phyloP scores from a whole-genome alignment of 2,329 filamentous ascomycete genomes.

The Curvularia sp. region DNA sequence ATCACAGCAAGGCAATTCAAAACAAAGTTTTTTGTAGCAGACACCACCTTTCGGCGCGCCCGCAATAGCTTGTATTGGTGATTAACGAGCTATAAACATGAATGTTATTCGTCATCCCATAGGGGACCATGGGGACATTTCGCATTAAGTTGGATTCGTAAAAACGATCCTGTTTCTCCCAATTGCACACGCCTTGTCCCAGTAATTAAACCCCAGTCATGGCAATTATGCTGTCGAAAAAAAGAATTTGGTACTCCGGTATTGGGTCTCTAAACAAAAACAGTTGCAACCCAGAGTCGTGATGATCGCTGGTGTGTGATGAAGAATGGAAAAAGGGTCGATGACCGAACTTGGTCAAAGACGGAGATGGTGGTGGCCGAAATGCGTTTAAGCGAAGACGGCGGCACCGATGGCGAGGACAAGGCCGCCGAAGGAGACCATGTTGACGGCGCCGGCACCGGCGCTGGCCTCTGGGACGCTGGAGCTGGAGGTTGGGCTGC shows the following conservation, averaged over 20 bases:
- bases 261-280: conserved; percentile 12
- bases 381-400: conserved; percentile 37
- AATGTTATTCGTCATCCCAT: conserved; percentile 2
- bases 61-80: not conserved
- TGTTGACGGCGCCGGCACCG: conserved; percentile 37
- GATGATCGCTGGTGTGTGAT: conserved; percentile 13
- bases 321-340: conserved; percentile 9
- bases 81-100: conserved; percentile 9
- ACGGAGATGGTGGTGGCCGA: not conserved
- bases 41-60: not conserved
- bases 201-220: conserved; percentile 13
- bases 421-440: conserved; percentile 41
- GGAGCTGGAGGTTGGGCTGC: conserved; percentile 19
- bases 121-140: not conserved
- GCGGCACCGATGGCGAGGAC: conserved; percentile 38
- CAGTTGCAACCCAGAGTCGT: conserved; percentile 11
- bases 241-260: conserved; percentile 14
- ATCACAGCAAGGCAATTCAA: not conserved
- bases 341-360: not conserved
- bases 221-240: conserved; percentile 11
- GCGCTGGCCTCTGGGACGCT: conserved; percentile 21
- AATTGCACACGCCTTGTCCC: conserved; percentile 5
- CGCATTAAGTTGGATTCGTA: conserved; percentile 9
- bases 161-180: conserved; percentile 3
- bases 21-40: not conserved